Conservation (phyloP, 768 basidiomycete genomes). For the Russula vinacea region DNA sequence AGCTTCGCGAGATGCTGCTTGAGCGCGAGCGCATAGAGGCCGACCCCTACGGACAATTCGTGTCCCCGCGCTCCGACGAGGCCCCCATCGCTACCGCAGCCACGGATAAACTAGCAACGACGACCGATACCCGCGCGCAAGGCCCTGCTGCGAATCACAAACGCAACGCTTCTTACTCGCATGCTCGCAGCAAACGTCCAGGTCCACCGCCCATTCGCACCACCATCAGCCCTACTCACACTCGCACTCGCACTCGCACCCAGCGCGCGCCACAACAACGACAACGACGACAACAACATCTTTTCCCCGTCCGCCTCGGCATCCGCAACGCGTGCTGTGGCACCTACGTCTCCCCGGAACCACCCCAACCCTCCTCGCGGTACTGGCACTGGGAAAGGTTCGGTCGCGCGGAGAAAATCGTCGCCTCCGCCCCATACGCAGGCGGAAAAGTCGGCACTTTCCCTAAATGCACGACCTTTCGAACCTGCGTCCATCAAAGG, state of each 20-base stretch:
- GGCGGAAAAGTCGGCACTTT: conserved; percentile 41
- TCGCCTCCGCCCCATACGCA: conserved; percentile 23
- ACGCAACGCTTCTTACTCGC: conserved; percentile 8
- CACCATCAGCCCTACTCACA: conserved; percentile 1
- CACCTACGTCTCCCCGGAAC: conserved; percentile 8
- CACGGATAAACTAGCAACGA: not conserved
- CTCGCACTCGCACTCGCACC: conserved; percentile 11
- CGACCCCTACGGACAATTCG: conserved; percentile 36
- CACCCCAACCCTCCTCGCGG: not conserved
- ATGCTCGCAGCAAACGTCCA: conserved; percentile 21
- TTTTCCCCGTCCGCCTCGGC: conserved; percentile 4
- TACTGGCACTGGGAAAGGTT: conserved; percentile 30
- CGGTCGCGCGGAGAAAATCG: conserved; percentile 23
- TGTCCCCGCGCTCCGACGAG: conserved; percentile 8
- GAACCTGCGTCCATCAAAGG: conserved; percentile 43
- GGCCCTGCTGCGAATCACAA: conserved; percentile 1
- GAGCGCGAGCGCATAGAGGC: conserved; percentile 53
- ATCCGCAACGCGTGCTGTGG: not conserved
- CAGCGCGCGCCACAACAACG: not conserved
- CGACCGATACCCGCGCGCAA: conserved; percentile 5
- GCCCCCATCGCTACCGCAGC: not conserved
- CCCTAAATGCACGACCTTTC: conserved; percentile 53
- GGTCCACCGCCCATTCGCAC: conserved; percentile 6
- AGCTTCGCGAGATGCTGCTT: conserved; percentile 54
- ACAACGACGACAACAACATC: not conserved